Percentiles rank a stretch among this genome's conserved stretches.
phyloP scores from a whole-genome alignment of 2,329 filamentous ascomycete genomes.

The Venturia pyrina region DNA sequence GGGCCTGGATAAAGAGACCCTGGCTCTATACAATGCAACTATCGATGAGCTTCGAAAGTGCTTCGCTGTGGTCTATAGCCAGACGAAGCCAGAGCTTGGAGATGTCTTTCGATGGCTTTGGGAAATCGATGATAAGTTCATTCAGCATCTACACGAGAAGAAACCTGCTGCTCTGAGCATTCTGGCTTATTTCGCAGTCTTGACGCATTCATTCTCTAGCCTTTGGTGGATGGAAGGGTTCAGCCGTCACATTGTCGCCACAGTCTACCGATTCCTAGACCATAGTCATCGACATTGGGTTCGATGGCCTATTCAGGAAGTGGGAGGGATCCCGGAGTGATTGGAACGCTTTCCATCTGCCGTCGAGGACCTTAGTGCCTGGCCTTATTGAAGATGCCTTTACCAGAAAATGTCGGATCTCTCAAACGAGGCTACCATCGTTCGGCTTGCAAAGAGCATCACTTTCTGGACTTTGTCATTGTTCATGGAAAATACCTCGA shows the following conservation, averaged over 20 bases:
- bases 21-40: background rate
- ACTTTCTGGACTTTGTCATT: too few relatives aligned
- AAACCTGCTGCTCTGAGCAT: background rate
- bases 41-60: constrained; percentile 2
- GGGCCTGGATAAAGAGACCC: background rate
- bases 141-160: background rate
- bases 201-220: background rate
- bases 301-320: background rate
- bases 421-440: too few relatives aligned
- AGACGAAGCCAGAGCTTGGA: background rate
- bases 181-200: background rate
- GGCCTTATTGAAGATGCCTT: too few relatives aligned
- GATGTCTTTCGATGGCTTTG: background rate
- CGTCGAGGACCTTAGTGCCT: background rate
- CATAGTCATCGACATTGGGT: background rate
- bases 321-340: background rate
- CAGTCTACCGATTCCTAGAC: background rate
- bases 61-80: background rate
- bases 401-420: too few relatives aligned
- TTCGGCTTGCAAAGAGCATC: too few relatives aligned
- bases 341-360: background rate
- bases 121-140: background rate
- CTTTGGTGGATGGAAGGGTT: background rate
- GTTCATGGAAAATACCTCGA: too few relatives aligned
- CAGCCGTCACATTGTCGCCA: background rate